phyloP scores from a whole-genome alignment of 371 early-diverging fungal genomes.

The Choanephora cucurbitarum region DNA sequence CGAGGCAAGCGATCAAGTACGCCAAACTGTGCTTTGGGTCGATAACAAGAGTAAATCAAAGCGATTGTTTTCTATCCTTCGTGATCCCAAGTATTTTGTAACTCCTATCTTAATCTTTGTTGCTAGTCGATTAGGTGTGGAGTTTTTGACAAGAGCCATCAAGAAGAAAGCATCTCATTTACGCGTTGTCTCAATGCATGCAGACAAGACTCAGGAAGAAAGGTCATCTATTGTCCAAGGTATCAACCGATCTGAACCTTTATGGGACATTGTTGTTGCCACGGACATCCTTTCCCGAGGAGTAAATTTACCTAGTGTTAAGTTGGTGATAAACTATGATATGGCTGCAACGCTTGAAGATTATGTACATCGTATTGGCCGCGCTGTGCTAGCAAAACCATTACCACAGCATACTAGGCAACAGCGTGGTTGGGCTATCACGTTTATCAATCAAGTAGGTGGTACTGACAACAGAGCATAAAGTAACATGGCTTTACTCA shows the following conservation, averaged over 20 bases:
- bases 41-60: conserved; percentile 65
- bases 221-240: conserved; percentile 38
- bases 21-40: conserved; percentile 67
- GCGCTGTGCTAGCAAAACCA: conserved; percentile 47
- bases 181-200: conserved; percentile 53
- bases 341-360: conserved; percentile 60
- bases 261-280: conserved; percentile 53
- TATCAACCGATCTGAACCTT: conserved; percentile 31
- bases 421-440: conserved; percentile 53
- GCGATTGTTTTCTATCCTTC: conserved; percentile 54
- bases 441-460: conserved; percentile 59
- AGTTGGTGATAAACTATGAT: conserved; percentile 62
- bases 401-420: conserved; percentile 23
- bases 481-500: conserved; percentile 6
- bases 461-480: not conserved
- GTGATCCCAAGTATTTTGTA: conserved; percentile 55
- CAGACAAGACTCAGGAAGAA: conserved; percentile 56
- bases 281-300: conserved; percentile 62
- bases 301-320: conserved; percentile 49
- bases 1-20: conserved; percentile 45
- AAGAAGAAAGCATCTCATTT: conserved; percentile 40
- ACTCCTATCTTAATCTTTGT: conserved; percentile 63
- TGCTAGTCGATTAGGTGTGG: conserved; percentile 57
- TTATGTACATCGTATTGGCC: conserved; percentile 62
- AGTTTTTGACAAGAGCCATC: conserved; percentile 53